Evolutionary conservation across 768 basidiomycete genomes (phyloP).

Genomic region (Boletus eberwhitei): DNA sequence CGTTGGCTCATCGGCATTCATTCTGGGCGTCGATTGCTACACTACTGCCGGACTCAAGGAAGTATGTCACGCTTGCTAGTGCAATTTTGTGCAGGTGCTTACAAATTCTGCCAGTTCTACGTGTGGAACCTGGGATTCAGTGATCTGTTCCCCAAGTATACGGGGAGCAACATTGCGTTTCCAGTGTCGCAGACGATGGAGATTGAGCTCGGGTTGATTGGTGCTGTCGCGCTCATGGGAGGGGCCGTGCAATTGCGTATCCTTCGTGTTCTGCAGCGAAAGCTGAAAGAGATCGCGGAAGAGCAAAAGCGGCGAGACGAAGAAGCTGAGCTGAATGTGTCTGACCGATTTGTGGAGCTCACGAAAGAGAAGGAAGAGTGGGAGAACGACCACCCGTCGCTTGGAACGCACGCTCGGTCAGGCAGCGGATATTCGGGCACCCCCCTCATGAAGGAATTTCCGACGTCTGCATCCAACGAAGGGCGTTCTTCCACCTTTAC

Average conservation of each 20-base stretch:
- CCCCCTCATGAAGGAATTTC: slow-evolving; percentile 66
- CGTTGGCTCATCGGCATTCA: slow-evolving; percentile 88
- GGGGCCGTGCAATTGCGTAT: slow-evolving; percentile 88
- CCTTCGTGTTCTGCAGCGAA: slow-evolving; percentile 72
- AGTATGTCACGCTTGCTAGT: slow-evolving; percentile 40
- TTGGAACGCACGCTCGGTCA: slow-evolving; percentile 56
- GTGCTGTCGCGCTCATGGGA: slow-evolving; percentile 80
- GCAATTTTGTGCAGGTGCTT: slow-evolving; percentile 2
- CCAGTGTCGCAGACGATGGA: slow-evolving; percentile 89
- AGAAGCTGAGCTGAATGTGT: slow-evolving; percentile 72
- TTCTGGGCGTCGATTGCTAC: slow-evolving; percentile 92
- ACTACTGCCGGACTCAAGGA: slow-evolving; percentile 91
- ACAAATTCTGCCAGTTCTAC: slow-evolving; percentile 65
- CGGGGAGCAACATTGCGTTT: slow-evolving; percentile 62
- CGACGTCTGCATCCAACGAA: slow-evolving; percentile 47
- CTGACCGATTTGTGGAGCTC: slow-evolving; percentile 61
- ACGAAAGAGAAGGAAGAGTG: slow-evolving; percentile 74
- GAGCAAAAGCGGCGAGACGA: slow-evolving; percentile 71
- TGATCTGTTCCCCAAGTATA: slow-evolving; percentile 74
- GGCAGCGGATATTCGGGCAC: slow-evolving; percentile 62
- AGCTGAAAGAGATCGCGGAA: slow-evolving; percentile 73
- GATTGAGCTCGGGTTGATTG: slow-evolving; percentile 88
- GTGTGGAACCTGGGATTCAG: slow-evolving; percentile 92
- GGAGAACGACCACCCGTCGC: slow-evolving; percentile 80
- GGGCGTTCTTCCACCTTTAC: slow-evolving; percentile 44